phyloP scores from a whole-genome alignment of 1,139 yeast species.

The Yamadazyma jaroonii region DNA sequence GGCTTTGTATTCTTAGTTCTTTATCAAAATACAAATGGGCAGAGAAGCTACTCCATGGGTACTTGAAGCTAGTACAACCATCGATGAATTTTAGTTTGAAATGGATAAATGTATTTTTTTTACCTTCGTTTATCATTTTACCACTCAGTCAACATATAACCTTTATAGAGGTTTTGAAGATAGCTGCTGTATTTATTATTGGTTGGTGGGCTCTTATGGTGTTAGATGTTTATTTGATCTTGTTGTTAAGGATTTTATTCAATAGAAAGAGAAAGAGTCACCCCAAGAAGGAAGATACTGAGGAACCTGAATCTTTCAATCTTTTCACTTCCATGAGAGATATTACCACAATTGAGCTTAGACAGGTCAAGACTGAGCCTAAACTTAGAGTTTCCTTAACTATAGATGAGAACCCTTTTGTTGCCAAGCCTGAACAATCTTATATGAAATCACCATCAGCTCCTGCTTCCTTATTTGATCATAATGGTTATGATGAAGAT shows the following conservation, averaged over 20 bases:
- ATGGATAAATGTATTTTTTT: slow-evolving; percentile 78
- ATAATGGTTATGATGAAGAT: neutral
- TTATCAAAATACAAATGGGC: slow-evolving; percentile 14
- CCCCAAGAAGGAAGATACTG: neutral
- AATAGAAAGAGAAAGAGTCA: slow-evolving; percentile 1
- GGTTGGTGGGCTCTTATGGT: slow-evolving; percentile 58
- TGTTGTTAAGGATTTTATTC: slow-evolving; percentile 25
- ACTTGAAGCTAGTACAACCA: slow-evolving; percentile 52
- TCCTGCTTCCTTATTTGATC: slow-evolving; percentile 6
- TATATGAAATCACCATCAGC: slow-evolving; percentile 14
- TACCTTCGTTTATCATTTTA: slow-evolving; percentile 71
- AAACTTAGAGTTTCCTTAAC: neutral
- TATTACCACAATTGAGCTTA: slow-evolving; percentile 27
- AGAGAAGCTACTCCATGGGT: slow-evolving; percentile 28
- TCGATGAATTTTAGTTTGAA: slow-evolving; percentile 68
- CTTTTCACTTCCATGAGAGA: slow-evolving; percentile 31
- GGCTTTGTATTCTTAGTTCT: slow-evolving; percentile 36
- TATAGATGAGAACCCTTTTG: slow-evolving; percentile 19
- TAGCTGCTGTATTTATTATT: slow-evolving; percentile 67
- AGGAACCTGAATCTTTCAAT: slow-evolving; percentile 4
- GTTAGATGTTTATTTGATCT: slow-evolving; percentile 39
- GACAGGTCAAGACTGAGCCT: slow-evolving; percentile 17
- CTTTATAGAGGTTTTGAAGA: slow-evolving; percentile 66
- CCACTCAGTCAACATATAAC: slow-evolving; percentile 66
- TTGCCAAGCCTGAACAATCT: slow-evolving; percentile 19